Base-by-base conservation (phyloP, 2,329 filamentous ascomycete genomes). In the Epichloe scottii region DNA sequence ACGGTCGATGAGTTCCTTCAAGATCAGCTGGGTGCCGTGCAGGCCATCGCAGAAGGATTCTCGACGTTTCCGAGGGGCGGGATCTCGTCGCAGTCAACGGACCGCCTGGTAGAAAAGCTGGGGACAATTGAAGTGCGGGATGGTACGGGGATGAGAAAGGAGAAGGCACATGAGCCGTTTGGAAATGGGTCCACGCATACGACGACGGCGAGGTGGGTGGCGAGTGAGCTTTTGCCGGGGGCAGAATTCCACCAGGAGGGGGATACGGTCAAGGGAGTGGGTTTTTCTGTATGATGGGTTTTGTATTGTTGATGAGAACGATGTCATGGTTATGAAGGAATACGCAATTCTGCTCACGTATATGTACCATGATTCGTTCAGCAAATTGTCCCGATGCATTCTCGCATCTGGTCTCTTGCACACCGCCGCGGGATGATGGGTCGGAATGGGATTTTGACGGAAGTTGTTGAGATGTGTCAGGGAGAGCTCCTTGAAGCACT, bases 1-100 rank as follows among this genome's bases (percentile, higher is more conserved):
- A 67, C 72, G 2, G 73, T 79, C 6, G 80, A 84, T 55, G 69
- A 76, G 56, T 71, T 75, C 58, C 66, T 83, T 14, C 78, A 82
- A 62, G 81, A 83, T 61, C 80, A 84, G 61, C 58, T 84, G 23
- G 66, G 82, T 3, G 67, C 79, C 17, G 81, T 82, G 57, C 79
- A 84, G 61, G 75, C 76, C 4, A 64, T 84, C 10, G 74, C 77
- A 1, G 68, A 73, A 12, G 78, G 76, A 0, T 66, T 60, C 48
- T 78, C 78, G 11, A 72, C 68, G 3, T 74, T 78, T 52, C 68
- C 66, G 11, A 58, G 67, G 48, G 57, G 60, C 35, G 58, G 55
- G 1, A 23, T 48, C 8, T 52, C 58, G 6, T 57, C 51, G 5
- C 14, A 19, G 26, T 45, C 30, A 35, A 26, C 17, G 17, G 62